Evolutionary conservation across 129 eudicot species (phyloP).

Genomic region (Sambucus nigra): DNA sequence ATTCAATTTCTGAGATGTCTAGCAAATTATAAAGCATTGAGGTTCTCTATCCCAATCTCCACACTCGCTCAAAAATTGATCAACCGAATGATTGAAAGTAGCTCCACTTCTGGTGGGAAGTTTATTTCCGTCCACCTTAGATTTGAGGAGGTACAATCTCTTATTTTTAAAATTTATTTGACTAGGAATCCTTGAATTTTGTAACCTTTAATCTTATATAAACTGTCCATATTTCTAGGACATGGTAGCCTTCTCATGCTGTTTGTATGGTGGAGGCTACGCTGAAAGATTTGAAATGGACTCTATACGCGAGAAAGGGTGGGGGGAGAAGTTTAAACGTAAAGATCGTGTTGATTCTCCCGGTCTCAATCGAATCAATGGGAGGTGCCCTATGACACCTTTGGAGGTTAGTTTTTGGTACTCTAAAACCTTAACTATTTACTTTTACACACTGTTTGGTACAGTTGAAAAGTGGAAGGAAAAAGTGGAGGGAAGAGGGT

Average conservation of each 20-base stretch:
- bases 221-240: conserved; percentile 30
- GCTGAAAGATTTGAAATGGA: conserved; percentile 53
- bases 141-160: conserved; percentile 62
- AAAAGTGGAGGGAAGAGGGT: too few relatives aligned
- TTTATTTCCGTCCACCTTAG: conserved; percentile 79
- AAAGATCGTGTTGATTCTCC: conserved; percentile 42
- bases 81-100: conserved; percentile 50
- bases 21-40: conserved; percentile 70
- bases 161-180: neutral
- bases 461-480: too few relatives aligned
- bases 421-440: neutral
- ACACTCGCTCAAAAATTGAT: conserved; percentile 45
- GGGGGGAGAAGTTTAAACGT: conserved; percentile 69
- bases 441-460: too few relatives aligned
- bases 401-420: conserved; percentile 57
- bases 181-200: neutral
- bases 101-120: conserved; percentile 59
- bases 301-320: conserved; percentile 55
- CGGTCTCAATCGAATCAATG: conserved; percentile 44
- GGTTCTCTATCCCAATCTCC: conserved; percentile 52
- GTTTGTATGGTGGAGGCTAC: conserved; percentile 64
- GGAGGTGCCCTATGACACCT: conserved; percentile 89
- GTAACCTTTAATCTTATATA: neutral
- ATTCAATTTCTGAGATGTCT: conserved; percentile 72
- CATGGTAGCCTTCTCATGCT: conserved; percentile 88